Base-by-base conservation (phyloP, 306 rosid genomes). In the Inga oerstediana region DNA sequence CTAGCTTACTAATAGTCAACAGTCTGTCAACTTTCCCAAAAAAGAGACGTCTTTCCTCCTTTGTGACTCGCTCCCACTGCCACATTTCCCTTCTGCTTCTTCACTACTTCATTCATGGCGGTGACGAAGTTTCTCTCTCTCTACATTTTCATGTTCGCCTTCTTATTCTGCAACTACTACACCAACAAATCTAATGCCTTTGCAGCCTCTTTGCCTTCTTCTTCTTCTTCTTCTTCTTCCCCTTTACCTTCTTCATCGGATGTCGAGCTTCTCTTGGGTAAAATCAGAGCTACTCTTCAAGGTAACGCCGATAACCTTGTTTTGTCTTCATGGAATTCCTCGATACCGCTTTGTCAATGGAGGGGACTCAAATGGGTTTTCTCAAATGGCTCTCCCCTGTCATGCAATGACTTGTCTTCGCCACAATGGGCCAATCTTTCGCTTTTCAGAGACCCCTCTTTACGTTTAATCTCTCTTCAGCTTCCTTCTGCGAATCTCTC, bases 401-500 rank as follows among this genome's bases (percentile, higher is more conserved):
- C 84, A 37, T 97, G 99, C 89, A 87, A 37, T 41, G 97, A 89
- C 82, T 51, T 91, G 30, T 91, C 99, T 41, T 90, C 95, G 45
- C 95, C 94, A 8, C 98, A 89, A 46, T 94, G 97, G 98, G 82
- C 85, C 67, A 97, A 92, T 87, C 94, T 97, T 46, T 84, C 93
- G 9, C 97, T 94, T 5, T 87, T 65, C 85, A 87, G 80, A 76
- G 95, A 97, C 92, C 98, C 97, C 37, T 90, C 92, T 80, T 70
- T 97, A 8, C 99, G 89, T 78, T 84, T 97, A 58, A 79, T 86
- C 43, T 92, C 98, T 72, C 91, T 97, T 75, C 99, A 89, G 78
- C 97, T 94, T 49, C 99, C 99, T 24, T 91, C 98, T 46, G 99
- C 99, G 4, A 97, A 97, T 85, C 97, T 97, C 83, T 79, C 99